Percentiles rank a stretch among this genome's conserved stretches.
phyloP scores from a whole-genome alignment of 176 grass and related monocot species.

The Panicum miliaceum region DNA sequence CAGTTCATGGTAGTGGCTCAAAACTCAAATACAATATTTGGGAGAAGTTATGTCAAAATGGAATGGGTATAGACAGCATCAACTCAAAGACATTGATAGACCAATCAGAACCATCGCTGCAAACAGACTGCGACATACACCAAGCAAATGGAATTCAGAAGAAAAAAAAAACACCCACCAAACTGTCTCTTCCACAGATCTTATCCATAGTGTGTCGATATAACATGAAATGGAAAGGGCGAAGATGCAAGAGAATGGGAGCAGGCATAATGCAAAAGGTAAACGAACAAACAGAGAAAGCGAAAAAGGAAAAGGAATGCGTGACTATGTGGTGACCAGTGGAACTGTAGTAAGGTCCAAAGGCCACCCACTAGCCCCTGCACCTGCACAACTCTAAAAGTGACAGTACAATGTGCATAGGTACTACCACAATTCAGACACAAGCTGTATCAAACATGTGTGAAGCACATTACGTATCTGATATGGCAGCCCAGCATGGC shows the following conservation, averaged over 20 bases:
- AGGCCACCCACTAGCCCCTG: not conserved
- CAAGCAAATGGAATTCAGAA: not conserved
- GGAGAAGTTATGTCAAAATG: not conserved
- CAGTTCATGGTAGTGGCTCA: not conserved
- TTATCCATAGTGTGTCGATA: slow-evolving; percentile 29
- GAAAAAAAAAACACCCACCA: not conserved
- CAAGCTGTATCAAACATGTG: slow-evolving; percentile 28
- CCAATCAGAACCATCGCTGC: slow-evolving; percentile 21
- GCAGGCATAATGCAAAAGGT: slow-evolving; percentile 28
- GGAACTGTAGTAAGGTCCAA: not conserved
- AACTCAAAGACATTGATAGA: not conserved
- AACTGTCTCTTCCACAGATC: not conserved
- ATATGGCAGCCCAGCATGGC: not conserved
- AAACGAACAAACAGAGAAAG: slow-evolving; percentile 34
- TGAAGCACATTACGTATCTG: not conserved
- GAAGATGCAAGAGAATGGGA: slow-evolving; percentile 16
- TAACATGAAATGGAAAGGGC: slow-evolving; percentile 31
- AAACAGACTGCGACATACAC: not conserved
- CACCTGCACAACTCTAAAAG: slow-evolving; percentile 26
- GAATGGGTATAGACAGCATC: not conserved
- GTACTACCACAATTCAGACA: not conserved
- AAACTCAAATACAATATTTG: not conserved
- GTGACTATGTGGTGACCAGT: slow-evolving; percentile 15
- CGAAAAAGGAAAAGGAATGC: slow-evolving; percentile 15
- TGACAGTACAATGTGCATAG: slow-evolving; percentile 35